phyloP scores from a whole-genome alignment of 768 basidiomycete genomes.

The Suillus hirtellus region DNA sequence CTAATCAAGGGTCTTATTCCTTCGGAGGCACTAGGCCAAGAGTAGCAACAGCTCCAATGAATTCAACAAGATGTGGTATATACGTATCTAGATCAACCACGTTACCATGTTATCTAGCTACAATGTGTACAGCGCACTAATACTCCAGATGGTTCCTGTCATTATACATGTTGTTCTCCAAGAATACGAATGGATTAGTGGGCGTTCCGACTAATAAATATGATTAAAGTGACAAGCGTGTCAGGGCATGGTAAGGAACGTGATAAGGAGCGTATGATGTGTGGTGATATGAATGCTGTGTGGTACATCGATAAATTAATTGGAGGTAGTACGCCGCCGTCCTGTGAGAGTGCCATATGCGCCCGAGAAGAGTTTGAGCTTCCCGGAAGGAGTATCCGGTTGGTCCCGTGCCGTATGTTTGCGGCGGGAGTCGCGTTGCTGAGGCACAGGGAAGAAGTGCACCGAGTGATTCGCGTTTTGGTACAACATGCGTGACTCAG shows the following conservation, averaged over 20 bases:
- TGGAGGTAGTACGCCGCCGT: slow-evolving; percentile 18
- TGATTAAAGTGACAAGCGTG: background rate
- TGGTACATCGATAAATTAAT: background rate
- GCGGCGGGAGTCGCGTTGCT: slow-evolving; percentile 14
- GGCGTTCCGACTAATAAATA: background rate
- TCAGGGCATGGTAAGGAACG: background rate
- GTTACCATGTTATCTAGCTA: slow-evolving; percentile 1
- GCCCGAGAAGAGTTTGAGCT: slow-evolving; percentile 29
- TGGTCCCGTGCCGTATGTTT: slow-evolving; percentile 6
- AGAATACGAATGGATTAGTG: background rate
- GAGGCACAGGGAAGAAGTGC: slow-evolving; percentile 17
- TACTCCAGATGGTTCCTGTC: background rate
- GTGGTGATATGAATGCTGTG: background rate
- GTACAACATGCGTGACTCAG: slow-evolving; percentile 19
- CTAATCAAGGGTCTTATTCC: slow-evolving; percentile 41
- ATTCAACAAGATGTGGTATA: slow-evolving; percentile 7
- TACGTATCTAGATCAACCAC: background rate
- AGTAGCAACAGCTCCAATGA: background rate
- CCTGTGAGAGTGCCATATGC: slow-evolving; percentile 24
- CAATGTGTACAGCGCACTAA: slow-evolving; percentile 2
- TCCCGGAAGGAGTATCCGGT: slow-evolving; percentile 14
- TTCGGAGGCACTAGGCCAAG: background rate
- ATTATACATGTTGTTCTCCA: background rate
- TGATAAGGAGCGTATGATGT: background rate
- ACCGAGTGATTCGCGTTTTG: slow-evolving; percentile 21